phyloP scores from a whole-genome alignment of 31 red algal species.

The Odonthalia washingtoniensis region DNA sequence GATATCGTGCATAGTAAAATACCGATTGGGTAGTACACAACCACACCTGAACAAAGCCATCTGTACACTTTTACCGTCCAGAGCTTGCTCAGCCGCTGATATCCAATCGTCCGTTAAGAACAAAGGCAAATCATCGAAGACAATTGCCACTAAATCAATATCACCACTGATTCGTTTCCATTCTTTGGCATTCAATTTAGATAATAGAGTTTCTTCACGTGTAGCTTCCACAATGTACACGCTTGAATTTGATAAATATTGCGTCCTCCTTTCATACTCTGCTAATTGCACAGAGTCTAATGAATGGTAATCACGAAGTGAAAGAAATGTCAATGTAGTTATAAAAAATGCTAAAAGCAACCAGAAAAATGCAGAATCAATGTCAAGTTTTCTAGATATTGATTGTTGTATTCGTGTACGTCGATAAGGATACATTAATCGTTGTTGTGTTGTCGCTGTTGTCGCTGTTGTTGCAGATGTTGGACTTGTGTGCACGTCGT shows the following conservation, averaged over 20 bases:
- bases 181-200: constrained; percentile 52
- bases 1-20: constrained; percentile 50
- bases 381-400: constrained; percentile 52
- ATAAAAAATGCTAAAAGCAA: constrained; percentile 73
- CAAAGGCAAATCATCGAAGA: constrained; percentile 77
- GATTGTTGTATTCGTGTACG: constrained; percentile 5
- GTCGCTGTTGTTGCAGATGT: too few relatives aligned
- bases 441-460: too few relatives aligned
- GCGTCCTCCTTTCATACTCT: constrained; percentile 82
- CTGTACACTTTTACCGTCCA: constrained; percentile 38
- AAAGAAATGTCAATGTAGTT: constrained; percentile 74
- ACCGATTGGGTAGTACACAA: constrained; percentile 67
- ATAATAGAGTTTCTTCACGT: constrained; percentile 65
- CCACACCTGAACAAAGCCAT: constrained; percentile 78
- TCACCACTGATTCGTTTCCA: constrained; percentile 65
- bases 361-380: constrained; percentile 84
- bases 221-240: constrained; percentile 84
- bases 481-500: too few relatives aligned
- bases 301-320: constrained; percentile 62
- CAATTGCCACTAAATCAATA: constrained; percentile 80
- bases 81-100: constrained; percentile 42
- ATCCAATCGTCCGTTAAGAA: constrained; percentile 82
- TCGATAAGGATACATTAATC: too few relatives aligned
- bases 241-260: constrained; percentile 78
- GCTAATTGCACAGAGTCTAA: constrained; percentile 70